Evolutionary conservation across 176 grass and related monocot genomes (phyloP).

Genomic region (Luzula sylvatica): DNA sequence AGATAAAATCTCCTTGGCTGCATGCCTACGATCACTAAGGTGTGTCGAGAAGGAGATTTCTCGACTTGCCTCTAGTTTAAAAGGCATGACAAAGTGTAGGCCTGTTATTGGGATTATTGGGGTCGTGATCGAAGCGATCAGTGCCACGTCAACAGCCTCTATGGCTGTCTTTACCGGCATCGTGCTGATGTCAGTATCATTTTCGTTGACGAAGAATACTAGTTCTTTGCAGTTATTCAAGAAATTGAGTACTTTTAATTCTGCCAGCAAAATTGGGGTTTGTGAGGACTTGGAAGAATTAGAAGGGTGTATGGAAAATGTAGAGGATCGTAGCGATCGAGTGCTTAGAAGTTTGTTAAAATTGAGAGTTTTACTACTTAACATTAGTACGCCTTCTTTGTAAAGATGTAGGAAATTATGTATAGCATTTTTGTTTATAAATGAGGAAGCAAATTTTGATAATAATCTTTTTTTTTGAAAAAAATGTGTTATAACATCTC

Average conservation of each 20-base stretch:
- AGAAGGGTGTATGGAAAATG: slow-evolving; percentile 39
- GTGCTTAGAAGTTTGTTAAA: slow-evolving; percentile 62
- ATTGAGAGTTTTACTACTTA: slow-evolving; percentile 58
- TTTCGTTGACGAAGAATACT: slow-evolving; percentile 7
- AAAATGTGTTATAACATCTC: no score
- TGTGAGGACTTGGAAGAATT: slow-evolving; percentile 47
- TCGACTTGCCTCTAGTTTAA: neutral
- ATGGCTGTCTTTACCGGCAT: slow-evolving; percentile 33
- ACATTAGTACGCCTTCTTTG: slow-evolving; percentile 57
- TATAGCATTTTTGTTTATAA: no score
- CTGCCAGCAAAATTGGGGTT: slow-evolving; percentile 12
- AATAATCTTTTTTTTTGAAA: no score
- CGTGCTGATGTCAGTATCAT: slow-evolving; percentile 22
- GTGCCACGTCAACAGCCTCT: slow-evolving; percentile 23
- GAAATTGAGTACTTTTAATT: slow-evolving; percentile 27
- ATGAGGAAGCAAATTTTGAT: no score
- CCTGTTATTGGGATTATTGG: slow-evolving; percentile 31
- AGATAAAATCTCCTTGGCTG: slow-evolving; percentile 27
- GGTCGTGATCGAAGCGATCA: slow-evolving; percentile 37
- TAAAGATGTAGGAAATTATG: no score
- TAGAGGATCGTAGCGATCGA: slow-evolving; percentile 48
- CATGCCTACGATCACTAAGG: slow-evolving; percentile 32
- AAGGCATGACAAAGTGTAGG: neutral
- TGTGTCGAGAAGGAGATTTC: slow-evolving; percentile 44
- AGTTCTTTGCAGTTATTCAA: slow-evolving; percentile 23